Base-by-base conservation (phyloP, 2,329 filamentous ascomycete species). In the Sporothrix mexicana region DNA sequence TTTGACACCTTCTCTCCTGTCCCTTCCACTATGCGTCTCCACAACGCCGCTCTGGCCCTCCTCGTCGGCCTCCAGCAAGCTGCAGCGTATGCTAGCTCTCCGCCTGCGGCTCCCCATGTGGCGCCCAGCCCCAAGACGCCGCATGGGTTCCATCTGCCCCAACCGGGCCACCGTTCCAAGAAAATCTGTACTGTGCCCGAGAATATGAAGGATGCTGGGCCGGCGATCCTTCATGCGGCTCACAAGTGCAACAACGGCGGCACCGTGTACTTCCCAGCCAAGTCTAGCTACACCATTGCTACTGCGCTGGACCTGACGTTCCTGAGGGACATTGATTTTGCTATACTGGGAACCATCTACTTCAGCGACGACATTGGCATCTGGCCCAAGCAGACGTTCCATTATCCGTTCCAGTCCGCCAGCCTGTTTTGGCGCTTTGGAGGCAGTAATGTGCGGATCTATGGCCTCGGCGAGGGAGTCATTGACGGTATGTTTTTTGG, bases 391-490 rank as follows among this genome's bases (percentile, higher is more conserved):
- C 85, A 90, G 77, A 82, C 85, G 25, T 92, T 92, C 83, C 83
- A 82, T 53, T 88, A 90, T 53, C 82, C 82, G 13, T 92, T 88
- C 80, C 90, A 92, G 75, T 91, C 92, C 75, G 85, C 86, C 5
- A 90, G 88, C 0, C 88, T 88, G 1, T 92, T 92, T 83, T 92
- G 90, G 84, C 86, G 89, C 77, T 84, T 91, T 51, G 90, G 90
- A 51, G 90, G 91, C 41, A 82, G 85, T 23, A 89, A 92, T 76
- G 88, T 92, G 25, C 90, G 90, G 74, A 84, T 92, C 72, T 92
- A 90, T 75, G 90, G 90, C 20, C 87, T 77, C 59, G 79, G 78
- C 3, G 12, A 49, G 3, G 45, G 45, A 10, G 45, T 49, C 6
- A 49, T 49, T 49, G 45, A 49, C 17, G 45, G 45, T 49, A 49